These are phyloP conservation scores for Pseudozyma hubeiensis DNA, from an alignment of 1,284 basidiomycete species.

Conservation along the genomic window DNA sequence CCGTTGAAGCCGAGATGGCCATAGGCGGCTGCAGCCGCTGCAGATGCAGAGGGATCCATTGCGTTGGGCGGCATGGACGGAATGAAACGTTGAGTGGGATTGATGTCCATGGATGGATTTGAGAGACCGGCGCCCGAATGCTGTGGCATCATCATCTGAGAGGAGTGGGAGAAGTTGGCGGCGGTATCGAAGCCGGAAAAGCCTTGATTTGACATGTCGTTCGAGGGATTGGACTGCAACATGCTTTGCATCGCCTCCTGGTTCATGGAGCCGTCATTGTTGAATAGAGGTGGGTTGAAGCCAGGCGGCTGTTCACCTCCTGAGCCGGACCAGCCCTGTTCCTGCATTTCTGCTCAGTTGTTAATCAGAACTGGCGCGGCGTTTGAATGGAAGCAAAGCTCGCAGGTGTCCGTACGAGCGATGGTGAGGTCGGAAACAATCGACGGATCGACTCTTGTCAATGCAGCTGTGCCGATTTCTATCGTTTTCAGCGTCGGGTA, in stretches of 20 bases:
- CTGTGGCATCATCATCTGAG: constrained; percentile 41
- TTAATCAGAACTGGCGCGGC: no score
- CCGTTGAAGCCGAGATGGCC: constrained; percentile 45
- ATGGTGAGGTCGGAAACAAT: no score
- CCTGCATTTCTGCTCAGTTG: constrained; percentile 23
- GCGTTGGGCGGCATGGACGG: constrained; percentile 21
- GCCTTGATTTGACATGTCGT: constrained; percentile 15
- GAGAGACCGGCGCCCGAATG: constrained; percentile 18
- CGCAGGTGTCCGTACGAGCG: no score
- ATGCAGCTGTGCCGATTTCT: no score
- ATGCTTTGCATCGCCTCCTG: constrained; percentile 42
- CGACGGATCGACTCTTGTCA: no score
- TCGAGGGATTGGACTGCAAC: constrained; percentile 24
- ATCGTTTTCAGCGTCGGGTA: no score
- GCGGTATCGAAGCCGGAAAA: constrained; percentile 30
- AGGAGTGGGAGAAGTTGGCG: constrained; percentile 25
- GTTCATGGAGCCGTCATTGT: constrained; percentile 31
- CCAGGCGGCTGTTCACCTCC: constrained; percentile 23
- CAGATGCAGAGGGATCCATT: constrained; percentile 36
- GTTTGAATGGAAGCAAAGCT: no score
- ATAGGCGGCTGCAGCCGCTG: constrained; percentile 53
- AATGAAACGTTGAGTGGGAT: constrained; percentile 24
- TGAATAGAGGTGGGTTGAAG: constrained; percentile 41
- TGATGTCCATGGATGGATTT: constrained; percentile 8
- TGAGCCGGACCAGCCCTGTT: constrained; percentile 32